Percentiles rank a stretch among this genome's conserved stretches.
Conservation (phyloP, 2,329 filamentous ascomycete species). For the Biscogniauxia sp. region DNA sequence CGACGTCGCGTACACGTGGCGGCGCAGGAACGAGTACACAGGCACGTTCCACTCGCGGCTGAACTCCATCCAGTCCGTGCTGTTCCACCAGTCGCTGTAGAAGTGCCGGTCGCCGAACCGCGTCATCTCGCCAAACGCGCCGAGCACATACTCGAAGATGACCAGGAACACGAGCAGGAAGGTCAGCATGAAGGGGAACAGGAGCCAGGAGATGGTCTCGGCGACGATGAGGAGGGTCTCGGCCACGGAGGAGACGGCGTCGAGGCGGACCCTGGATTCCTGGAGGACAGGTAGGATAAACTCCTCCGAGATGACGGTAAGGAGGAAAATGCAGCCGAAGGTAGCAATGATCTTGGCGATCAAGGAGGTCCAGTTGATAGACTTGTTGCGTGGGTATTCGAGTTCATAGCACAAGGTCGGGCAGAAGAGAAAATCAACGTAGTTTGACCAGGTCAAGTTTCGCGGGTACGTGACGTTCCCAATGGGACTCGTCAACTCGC, state of each 20-base stretch:
- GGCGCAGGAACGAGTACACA: constrained; percentile 89
- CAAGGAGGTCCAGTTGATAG: constrained; percentile 77
- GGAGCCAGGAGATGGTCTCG: constrained; percentile 84
- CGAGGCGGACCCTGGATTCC: constrained; percentile 61
- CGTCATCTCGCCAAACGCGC: constrained; percentile 92
- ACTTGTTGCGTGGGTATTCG: constrained; percentile 80
- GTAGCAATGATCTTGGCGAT: constrained; percentile 83
- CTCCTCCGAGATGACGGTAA: constrained; percentile 88
- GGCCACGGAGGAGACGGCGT: constrained; percentile 42
- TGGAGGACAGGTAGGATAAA: constrained; percentile 89
- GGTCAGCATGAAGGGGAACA: constrained; percentile 97
- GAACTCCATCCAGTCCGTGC: constrained; percentile 91
- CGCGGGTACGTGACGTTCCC: constrained; percentile 86
- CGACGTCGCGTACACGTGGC: constrained; percentile 89
- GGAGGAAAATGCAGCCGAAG: constrained; percentile 93
- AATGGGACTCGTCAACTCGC: constrained; percentile 86
- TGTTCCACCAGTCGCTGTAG: constrained; percentile 77
- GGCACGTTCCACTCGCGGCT: constrained; percentile 97
- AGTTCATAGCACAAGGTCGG: constrained; percentile 97
- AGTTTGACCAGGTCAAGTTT: constrained; percentile 83
- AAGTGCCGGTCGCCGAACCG: constrained; percentile 92
- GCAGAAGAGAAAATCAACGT: constrained; percentile 81
- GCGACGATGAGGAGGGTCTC: constrained; percentile 79
- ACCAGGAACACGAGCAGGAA: constrained; percentile 95
- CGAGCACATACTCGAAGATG: constrained; percentile 96